A percentile compares a stretch with the other conserved stretches of the same genome.
These are phyloP conservation scores for Trichoderma pleuroti DNA, from an alignment of 2,329 filamentous ascomycete genomes.

Conservation along the genomic window DNA sequence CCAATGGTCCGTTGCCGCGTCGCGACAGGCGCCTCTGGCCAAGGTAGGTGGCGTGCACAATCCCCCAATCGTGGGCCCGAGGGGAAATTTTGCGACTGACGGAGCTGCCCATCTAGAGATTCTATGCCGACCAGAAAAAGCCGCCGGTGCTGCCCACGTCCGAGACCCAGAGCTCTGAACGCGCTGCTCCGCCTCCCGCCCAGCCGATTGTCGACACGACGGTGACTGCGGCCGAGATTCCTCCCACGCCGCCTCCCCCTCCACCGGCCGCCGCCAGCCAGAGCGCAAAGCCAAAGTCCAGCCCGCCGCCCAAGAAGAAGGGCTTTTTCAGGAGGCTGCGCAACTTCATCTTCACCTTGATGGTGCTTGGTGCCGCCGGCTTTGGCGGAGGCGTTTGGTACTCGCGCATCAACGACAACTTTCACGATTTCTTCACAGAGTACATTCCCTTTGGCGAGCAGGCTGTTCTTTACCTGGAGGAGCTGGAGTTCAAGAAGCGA, in stretches of 20 bases:
- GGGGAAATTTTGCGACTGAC: constrained; percentile 7
- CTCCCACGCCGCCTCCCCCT: constrained; percentile 16
- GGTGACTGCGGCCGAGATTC: constrained; percentile 17
- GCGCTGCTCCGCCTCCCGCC: constrained; percentile 37
- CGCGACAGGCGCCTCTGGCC: constrained; percentile 33
- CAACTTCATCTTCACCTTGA: constrained; percentile 71
- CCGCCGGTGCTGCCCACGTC: constrained; percentile 52
- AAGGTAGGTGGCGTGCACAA: constrained; percentile 29
- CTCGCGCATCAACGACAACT: constrained; percentile 90
- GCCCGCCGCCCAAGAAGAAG: constrained; percentile 48
- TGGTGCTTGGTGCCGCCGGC: constrained; percentile 70
- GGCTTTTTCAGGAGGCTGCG: constrained; percentile 68
- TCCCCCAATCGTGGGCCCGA: neutral
- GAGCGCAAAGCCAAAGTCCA: constrained; percentile 20
- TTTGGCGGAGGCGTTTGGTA: constrained; percentile 91
- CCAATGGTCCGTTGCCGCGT: constrained; percentile 53
- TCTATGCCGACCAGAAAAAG: constrained; percentile 53
- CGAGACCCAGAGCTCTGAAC: constrained; percentile 49
- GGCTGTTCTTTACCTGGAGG: constrained; percentile 90
- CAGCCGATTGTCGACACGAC: constrained; percentile 22
- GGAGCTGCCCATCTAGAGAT: constrained; percentile 44
- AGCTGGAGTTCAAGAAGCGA: constrained; percentile 84
- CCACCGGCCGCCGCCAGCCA: neutral
- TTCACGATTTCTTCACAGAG: constrained; percentile 99
- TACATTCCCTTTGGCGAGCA: constrained; percentile 94